phyloP scores from a whole-genome alignment of 1,139 yeast genomes.

The Hansenula lynferdii region DNA sequence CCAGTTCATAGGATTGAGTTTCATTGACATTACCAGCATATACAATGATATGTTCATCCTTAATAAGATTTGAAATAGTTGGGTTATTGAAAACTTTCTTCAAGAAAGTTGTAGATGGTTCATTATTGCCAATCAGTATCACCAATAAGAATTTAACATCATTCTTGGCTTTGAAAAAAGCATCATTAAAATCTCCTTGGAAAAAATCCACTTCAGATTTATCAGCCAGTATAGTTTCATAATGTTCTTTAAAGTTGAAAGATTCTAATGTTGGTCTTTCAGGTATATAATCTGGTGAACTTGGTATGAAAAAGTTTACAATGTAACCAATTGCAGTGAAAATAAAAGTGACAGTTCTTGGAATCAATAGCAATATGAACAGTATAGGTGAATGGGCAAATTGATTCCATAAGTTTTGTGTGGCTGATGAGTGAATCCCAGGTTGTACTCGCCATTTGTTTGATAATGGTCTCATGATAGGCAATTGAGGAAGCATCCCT shows the following conservation, averaged over 20 bases:
- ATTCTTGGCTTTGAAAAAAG: conserved; percentile 23
- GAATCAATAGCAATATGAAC: conserved; percentile 18
- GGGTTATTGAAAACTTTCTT: conserved; percentile 24
- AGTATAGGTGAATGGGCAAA: conserved; percentile 15
- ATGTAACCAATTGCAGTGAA: conserved; percentile 11
- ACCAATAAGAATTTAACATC: conserved; percentile 28
- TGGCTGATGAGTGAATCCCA: conserved; percentile 5
- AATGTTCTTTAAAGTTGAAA: conserved; percentile 12
- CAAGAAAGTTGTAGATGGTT: conserved; percentile 19
- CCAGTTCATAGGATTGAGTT: conserved; percentile 29
- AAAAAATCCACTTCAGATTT: conserved; percentile 7
- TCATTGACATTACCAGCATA: conserved; percentile 28
- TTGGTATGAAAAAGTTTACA: conserved; percentile 13
- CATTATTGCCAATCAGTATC: conserved; percentile 25
- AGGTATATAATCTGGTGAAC: conserved; percentile 17
- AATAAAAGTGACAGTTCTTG: conserved; percentile 19
- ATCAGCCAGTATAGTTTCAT: conserved; percentile 14
- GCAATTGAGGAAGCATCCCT: conserved; percentile 23
- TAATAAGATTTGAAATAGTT: conserved; percentile 19
- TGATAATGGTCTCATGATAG: conserved; percentile 28
- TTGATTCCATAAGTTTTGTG: conserved; percentile 2
- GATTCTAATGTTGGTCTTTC: conserved; percentile 7
- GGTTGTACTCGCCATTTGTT: conserved; percentile 17
- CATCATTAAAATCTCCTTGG: conserved; percentile 26
- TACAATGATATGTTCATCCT: conserved; percentile 23